Evolutionary conservation across 495 filamentous ascomycete genomes (phyloP).

Genomic region (Penicillium alfredii): DNA sequence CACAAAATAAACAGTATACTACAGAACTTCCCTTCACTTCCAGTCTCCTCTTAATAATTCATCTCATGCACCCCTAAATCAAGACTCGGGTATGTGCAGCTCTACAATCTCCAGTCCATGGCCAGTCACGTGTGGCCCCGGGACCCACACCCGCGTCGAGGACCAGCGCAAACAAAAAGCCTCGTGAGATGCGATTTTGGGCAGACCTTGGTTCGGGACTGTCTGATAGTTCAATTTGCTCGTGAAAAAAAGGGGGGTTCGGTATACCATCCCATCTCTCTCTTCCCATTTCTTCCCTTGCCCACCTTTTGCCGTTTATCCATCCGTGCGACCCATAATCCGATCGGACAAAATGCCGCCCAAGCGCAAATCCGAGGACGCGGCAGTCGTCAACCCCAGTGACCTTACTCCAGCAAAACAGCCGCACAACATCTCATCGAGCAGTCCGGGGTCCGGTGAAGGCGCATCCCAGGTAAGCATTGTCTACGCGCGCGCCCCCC

Average conservation of each 20-base stretch:
- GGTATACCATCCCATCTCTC: too few relatives aligned
- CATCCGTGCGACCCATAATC: background rate
- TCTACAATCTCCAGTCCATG: too few relatives aligned
- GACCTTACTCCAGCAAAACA: constrained; percentile 21
- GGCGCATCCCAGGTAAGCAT: constrained; percentile 10
- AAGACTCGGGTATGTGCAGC: too few relatives aligned
- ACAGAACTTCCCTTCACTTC: too few relatives aligned
- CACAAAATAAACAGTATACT: too few relatives aligned
- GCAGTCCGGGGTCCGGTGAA: constrained; percentile 3
- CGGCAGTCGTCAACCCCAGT: constrained; percentile 13
- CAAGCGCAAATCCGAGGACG: constrained; percentile 26
- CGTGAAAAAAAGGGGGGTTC: too few relatives aligned
- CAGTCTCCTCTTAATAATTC: too few relatives aligned
- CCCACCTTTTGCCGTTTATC: background rate
- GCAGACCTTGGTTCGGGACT: too few relatives aligned
- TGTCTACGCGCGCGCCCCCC: too few relatives aligned
- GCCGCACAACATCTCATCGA: constrained; percentile 14
- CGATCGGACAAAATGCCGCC: constrained; percentile 17
- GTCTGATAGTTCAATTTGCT: too few relatives aligned
- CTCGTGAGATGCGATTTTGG: too few relatives aligned
- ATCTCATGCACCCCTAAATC: too few relatives aligned
- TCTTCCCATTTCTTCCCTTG: background rate
- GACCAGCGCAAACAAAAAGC: constrained; percentile 9
- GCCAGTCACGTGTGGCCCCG: constrained; percentile 7
- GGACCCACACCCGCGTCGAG: constrained; percentile 11